A percentile compares a stretch with the other conserved stretches of the same genome.
Conservation (phyloP, 345 rosid genomes). For the Crucihimalaya himalaica region DNA sequence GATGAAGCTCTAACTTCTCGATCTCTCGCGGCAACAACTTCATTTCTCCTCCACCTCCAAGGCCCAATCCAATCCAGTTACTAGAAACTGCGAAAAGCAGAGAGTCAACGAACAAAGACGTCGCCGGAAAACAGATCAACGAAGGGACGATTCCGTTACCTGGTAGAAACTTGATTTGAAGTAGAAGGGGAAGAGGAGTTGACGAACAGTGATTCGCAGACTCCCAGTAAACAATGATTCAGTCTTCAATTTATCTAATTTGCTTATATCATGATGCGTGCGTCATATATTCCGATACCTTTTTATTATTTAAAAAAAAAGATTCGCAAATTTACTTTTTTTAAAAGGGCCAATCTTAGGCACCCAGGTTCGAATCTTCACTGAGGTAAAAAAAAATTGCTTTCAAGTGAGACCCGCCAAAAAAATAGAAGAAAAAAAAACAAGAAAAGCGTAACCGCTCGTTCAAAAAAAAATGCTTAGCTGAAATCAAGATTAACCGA, state of each 20-base stretch:
- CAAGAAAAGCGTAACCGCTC: constrained; percentile 18
- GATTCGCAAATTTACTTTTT: too few relatives aligned
- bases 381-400: neutral
- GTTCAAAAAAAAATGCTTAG: neutral
- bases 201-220: neutral
- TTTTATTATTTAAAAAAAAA: neutral
- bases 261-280: constrained; percentile 2
- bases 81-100: neutral
- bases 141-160: neutral
- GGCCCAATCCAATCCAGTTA: neutral
- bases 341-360: neutral
- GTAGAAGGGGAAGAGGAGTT: neutral
- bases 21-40: constrained; percentile 74
- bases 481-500: constrained; percentile 35
- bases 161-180: neutral
- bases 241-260: neutral
- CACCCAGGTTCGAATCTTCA: neutral
- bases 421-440: too few relatives aligned
- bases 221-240: neutral
- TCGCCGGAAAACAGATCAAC: neutral
- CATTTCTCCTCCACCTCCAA: constrained; percentile 41
- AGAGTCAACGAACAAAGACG: neutral
- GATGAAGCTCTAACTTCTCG: constrained; percentile 81
- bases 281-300: constrained; percentile 12
- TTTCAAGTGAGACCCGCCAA: neutral